Evolutionary conservation across 2,329 filamentous ascomycete genomes (phyloP).

Genomic region (Macrophomina phaseolina): DNA sequence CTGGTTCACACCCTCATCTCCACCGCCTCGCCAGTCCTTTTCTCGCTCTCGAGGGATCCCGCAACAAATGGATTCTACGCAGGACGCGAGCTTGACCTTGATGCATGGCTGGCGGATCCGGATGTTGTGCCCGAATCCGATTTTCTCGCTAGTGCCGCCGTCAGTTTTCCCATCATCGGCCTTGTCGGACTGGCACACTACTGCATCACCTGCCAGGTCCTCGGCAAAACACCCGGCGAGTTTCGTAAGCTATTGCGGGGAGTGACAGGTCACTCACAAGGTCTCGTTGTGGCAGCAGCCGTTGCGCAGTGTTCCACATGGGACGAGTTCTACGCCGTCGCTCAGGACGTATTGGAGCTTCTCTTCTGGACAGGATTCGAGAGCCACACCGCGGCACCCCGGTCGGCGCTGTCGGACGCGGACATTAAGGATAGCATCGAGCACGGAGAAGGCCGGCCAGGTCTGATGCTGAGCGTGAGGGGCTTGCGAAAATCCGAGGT

Average conservation of each 20-base stretch:
- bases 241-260: constrained; percentile 35
- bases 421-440: constrained; percentile 29
- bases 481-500: constrained; percentile 32
- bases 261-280: constrained; percentile 48
- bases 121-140: neutral
- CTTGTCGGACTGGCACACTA: constrained; percentile 41
- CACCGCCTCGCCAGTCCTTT: too few species aligned
- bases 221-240: constrained; percentile 39
- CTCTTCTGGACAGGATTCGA: constrained; percentile 46
- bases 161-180: constrained; percentile 49
- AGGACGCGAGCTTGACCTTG: neutral
- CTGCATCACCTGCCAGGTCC: constrained; percentile 34
- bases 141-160: constrained; percentile 28
- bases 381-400: constrained; percentile 33
- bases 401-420: constrained; percentile 27
- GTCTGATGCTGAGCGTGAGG: constrained; percentile 40
- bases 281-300: constrained; percentile 44
- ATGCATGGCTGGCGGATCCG: neutral
- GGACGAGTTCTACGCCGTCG: constrained; percentile 40
- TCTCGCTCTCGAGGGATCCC: neutral
- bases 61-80: neutral
- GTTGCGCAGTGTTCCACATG: constrained; percentile 42
- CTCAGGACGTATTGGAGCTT: constrained; percentile 36
- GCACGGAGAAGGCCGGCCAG: constrained; percentile 32
- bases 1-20: neutral